Evolutionary conservation across 2,329 filamentous ascomycete species (phyloP).

Genomic region (Paecilomyces dactylethromorphus): DNA sequence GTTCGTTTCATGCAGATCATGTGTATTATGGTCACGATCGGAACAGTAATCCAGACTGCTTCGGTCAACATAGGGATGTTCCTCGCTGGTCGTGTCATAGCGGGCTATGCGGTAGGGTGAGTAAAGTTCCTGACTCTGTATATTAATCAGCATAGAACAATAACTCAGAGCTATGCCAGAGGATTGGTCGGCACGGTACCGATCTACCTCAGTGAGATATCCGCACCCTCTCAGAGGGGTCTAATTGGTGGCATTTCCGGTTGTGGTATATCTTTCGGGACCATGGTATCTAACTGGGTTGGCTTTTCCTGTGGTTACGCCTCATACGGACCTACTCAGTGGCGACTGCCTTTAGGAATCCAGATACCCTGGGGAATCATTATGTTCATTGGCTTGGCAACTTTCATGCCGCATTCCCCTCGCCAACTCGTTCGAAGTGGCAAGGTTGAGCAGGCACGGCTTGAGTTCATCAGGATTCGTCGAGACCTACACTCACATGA

Average conservation of each 20-base stretch:
- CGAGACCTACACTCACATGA: slow-evolving; percentile 40
- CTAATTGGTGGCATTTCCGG: slow-evolving; percentile 50
- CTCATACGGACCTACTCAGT: slow-evolving; percentile 47
- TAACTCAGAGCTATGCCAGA: slow-evolving; percentile 15
- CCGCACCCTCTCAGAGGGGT: slow-evolving; percentile 43
- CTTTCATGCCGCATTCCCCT: slow-evolving; percentile 52
- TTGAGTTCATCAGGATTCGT: slow-evolving; percentile 44
- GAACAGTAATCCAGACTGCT: slow-evolving; percentile 48
- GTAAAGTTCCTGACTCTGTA: slow-evolving; percentile 4
- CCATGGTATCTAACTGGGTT: slow-evolving; percentile 53
- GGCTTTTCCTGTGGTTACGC: slow-evolving; percentile 51
- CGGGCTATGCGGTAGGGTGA: slow-evolving; percentile 43
- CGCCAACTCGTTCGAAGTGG: slow-evolving; percentile 47
- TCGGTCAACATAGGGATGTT: slow-evolving; percentile 51
- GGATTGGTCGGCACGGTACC: slow-evolving; percentile 48
- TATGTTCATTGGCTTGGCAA: slow-evolving; percentile 47
- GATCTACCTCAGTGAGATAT: slow-evolving; percentile 52
- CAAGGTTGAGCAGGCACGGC: slow-evolving; percentile 42
- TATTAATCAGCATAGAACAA: neutral
- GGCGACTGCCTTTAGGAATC: slow-evolving; percentile 49
- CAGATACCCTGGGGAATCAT: slow-evolving; percentile 53
- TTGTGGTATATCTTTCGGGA: slow-evolving; percentile 50
- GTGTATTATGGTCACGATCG: slow-evolving; percentile 50
- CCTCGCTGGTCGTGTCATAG: slow-evolving; percentile 43
- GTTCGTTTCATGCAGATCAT: slow-evolving; percentile 50